These are phyloP conservation scores for Bassia scoparia DNA, from an alignment of 148 eudicot species.

Conservation along the genomic window DNA sequence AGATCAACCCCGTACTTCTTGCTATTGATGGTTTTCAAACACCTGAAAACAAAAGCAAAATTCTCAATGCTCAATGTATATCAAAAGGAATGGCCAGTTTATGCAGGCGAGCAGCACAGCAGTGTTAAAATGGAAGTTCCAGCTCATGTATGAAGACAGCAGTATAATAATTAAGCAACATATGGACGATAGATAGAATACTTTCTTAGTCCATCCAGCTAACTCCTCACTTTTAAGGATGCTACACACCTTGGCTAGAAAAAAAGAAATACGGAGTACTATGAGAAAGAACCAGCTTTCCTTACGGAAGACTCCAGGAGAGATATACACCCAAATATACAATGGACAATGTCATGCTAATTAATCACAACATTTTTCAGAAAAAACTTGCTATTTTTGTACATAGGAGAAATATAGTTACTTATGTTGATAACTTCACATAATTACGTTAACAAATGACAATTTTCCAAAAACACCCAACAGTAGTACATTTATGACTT, in stretches of 20 bases:
- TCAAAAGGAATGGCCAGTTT: slow-evolving; percentile 4
- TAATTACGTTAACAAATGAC: too few species aligned
- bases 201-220: neutral
- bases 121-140: neutral
- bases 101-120: neutral
- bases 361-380: neutral
- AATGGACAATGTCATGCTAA: neutral
- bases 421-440: too few species aligned
- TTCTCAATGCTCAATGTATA: slow-evolving; percentile 13
- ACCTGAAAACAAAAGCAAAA: slow-evolving; percentile 42
- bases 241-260: neutral
- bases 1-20: slow-evolving; percentile 97
- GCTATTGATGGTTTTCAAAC: slow-evolving; percentile 96
- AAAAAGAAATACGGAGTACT: neutral
- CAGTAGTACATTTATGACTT: too few species aligned
- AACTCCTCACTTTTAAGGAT: neutral
- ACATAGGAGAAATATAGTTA: too few species aligned
- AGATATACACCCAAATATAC: neutral
- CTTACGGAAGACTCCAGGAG: neutral
- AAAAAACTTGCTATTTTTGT: too few species aligned
- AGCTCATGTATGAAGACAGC: neutral
- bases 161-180: neutral
- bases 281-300: neutral
- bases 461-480: neutral
- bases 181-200: neutral